Evolutionary conservation across 352 stramenopile species (phyloP), one percentile per base, ranked within the genome.

Genomic region (Aphanomyces astaci): DNA sequence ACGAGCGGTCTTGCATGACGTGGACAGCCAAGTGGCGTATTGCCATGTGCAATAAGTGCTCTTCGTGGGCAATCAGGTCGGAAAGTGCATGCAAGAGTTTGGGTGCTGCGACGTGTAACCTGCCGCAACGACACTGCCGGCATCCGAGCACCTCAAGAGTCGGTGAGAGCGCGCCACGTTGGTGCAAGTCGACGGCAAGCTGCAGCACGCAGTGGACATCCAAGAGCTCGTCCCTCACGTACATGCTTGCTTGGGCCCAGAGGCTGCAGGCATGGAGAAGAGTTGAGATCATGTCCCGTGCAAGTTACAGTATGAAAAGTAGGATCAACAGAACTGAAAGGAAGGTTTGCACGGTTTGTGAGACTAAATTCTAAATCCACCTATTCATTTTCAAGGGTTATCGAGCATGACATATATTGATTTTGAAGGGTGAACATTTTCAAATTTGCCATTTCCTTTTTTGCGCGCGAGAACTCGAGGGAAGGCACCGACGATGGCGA

Each of bases 231-330:
- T n/a, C n/a, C n/a, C 5, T 27, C 5, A 27, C 11, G 27, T 15
- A 28, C 56, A 52, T 64, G 56, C 5, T 46, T 46, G 56, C 56
- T 51, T 64, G 56, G 2, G 49, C 22, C 56, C 56, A 64, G 17
- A 64, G 7, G 31, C 56, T 64, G 36, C 43, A 46, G 9, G 39
- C 17, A 17, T 17, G 9, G 39, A 46, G 39, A 17, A 46, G n/a
- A n/a, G n/a, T n/a, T n/a, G n/a, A n/a, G n/a, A n/a, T n/a, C n/a
- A n/a, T n/a, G n/a, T n/a, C n/a, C n/a, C n/a, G n/a, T n/a, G n/a
- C n/a, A n/a, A n/a, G n/a, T n/a, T n/a, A n/a, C n/a, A n/a, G n/a
- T n/a, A n/a, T n/a, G n/a, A n/a, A n/a, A n/a, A n/a, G n/a, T n/a
- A n/a, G n/a, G n/a, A n/a, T n/a, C n/a, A n/a, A n/a, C n/a, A n/a